A percentile compares a stretch with the other conserved stretches of the same genome.
Conservation (phyloP, 495 filamentous ascomycete species). For the Penicillium turbatum region DNA sequence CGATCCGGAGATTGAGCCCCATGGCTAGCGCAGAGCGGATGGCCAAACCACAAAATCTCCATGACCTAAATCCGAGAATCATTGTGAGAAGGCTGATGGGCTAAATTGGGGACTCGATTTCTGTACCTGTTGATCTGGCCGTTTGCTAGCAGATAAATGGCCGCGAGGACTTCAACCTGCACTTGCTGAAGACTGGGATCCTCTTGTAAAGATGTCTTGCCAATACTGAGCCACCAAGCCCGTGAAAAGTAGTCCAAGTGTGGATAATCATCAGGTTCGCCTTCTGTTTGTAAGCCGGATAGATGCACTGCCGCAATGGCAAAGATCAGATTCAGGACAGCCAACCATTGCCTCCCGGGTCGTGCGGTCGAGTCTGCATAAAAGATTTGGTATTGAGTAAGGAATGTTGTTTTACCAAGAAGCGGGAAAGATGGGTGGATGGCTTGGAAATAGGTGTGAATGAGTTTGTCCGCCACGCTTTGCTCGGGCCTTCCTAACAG, state of each 20-base stretch:
- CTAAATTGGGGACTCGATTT: too few relatives aligned
- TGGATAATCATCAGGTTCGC: constrained; percentile 35
- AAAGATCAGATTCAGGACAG: constrained; percentile 58
- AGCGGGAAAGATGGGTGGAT: constrained; percentile 56
- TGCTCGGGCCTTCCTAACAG: constrained; percentile 43
- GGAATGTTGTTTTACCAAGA: constrained; percentile 39
- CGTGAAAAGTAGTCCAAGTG: constrained; percentile 51
- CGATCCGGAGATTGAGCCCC: constrained; percentile 54
- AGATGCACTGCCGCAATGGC: constrained; percentile 53
- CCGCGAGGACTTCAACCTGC: too few relatives aligned
- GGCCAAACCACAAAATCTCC: constrained; percentile 51
- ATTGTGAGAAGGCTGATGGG: constrained; percentile 13
- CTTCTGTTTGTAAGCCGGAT: constrained; percentile 31
- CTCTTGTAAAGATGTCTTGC: background rate
- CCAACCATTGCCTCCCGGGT: constrained; percentile 45
- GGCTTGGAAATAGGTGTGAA: constrained; percentile 49
- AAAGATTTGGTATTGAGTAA: constrained; percentile 32
- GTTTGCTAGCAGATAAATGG: background rate
- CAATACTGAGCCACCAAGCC: constrained; percentile 50
- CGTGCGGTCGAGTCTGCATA: constrained; percentile 23
- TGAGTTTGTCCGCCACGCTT: constrained; percentile 43
- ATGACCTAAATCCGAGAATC: constrained; percentile 40
- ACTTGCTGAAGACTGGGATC: too few relatives aligned
- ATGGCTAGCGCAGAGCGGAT: constrained; percentile 51
- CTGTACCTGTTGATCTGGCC: background rate